Conservation (phyloP, 805 yeast species). For the Tetrapisispora taiwanensis region DNA sequence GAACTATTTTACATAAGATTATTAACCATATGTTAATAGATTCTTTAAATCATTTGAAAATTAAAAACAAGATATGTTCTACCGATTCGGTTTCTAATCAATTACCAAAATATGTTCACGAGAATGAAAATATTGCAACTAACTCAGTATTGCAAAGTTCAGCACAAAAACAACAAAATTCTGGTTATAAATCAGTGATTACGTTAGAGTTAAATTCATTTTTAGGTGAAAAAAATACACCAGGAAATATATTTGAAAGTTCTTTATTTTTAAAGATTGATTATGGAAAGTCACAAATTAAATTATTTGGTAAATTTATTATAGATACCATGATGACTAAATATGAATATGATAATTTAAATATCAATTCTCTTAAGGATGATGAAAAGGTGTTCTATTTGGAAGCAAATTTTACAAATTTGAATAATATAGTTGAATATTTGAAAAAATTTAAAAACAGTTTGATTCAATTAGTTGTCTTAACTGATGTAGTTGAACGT, state of each 20-base stretch:
- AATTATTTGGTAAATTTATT: slow-evolving; percentile 25
- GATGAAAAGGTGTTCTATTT: slow-evolving; percentile 24
- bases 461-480: slow-evolving; percentile 25
- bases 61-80: slow-evolving; percentile 21
- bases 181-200: slow-evolving; percentile 14
- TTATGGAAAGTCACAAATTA: slow-evolving; percentile 22
- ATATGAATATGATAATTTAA: slow-evolving; percentile 22
- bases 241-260: slow-evolving; percentile 21
- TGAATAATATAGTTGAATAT: slow-evolving; percentile 21
- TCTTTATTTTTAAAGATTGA: slow-evolving; percentile 27
- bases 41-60: slow-evolving; percentile 26
- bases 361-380: slow-evolving; percentile 20
- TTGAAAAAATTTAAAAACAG: slow-evolving; percentile 24
- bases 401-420: slow-evolving; percentile 18
- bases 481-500: slow-evolving; percentile 28
- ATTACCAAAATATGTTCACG: slow-evolving; percentile 19
- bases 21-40: slow-evolving; percentile 30
- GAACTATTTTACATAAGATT: slow-evolving; percentile 25
- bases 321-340: slow-evolving; percentile 23
- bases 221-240: slow-evolving; percentile 22
- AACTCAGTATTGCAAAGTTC: background rate
- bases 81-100: slow-evolving; percentile 6
- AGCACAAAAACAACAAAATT: background rate
- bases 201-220: slow-evolving; percentile 25
- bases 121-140: background rate